These are phyloP conservation scores for Candida oleophila DNA, from an alignment of 805 yeast species.

Conservation along the genomic window DNA sequence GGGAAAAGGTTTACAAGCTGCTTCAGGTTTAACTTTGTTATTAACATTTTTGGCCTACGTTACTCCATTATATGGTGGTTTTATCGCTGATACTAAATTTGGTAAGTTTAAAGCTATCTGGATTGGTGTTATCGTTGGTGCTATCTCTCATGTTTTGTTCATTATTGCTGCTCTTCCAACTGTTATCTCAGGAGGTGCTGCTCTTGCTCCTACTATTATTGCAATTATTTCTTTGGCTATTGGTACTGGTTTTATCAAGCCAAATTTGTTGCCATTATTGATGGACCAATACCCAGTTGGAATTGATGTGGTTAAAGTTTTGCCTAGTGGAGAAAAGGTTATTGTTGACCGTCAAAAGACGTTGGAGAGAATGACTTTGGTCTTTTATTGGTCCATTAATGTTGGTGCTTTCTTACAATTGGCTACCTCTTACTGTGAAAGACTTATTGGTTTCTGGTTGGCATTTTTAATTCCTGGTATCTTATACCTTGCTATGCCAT, in stretches of 20 bases:
- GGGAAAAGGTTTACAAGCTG: slow-evolving; percentile 42
- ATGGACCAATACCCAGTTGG: slow-evolving; percentile 53
- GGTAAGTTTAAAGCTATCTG: slow-evolving; percentile 51
- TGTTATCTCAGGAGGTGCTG: slow-evolving; percentile 34
- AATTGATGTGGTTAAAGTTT: slow-evolving; percentile 56
- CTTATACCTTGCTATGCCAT: slow-evolving; percentile 30
- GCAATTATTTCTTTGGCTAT: slow-evolving; percentile 39
- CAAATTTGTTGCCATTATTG: slow-evolving; percentile 49
- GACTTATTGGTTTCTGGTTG: slow-evolving; percentile 53
- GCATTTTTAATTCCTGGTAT: slow-evolving; percentile 44
- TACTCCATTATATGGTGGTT: slow-evolving; percentile 54
- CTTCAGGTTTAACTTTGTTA: slow-evolving; percentile 48
- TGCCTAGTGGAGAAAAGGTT: slow-evolving; percentile 63
- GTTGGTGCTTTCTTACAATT: slow-evolving; percentile 54
- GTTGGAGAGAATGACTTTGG: slow-evolving; percentile 41
- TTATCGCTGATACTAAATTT: slow-evolving; percentile 46
- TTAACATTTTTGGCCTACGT: slow-evolving; percentile 50
- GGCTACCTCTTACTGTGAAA: slow-evolving; percentile 52
- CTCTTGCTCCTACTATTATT: slow-evolving; percentile 41
- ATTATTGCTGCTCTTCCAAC: slow-evolving; percentile 49
- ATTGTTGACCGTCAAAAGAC: slow-evolving; percentile 50
- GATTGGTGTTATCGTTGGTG: slow-evolving; percentile 49
- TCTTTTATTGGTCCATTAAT: slow-evolving; percentile 56
- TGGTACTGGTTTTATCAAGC: slow-evolving; percentile 56
- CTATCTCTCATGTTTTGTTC: slow-evolving; percentile 46